Conservation (phyloP, 441 rosid genomes). For the Erysimum pusillum region DNA sequence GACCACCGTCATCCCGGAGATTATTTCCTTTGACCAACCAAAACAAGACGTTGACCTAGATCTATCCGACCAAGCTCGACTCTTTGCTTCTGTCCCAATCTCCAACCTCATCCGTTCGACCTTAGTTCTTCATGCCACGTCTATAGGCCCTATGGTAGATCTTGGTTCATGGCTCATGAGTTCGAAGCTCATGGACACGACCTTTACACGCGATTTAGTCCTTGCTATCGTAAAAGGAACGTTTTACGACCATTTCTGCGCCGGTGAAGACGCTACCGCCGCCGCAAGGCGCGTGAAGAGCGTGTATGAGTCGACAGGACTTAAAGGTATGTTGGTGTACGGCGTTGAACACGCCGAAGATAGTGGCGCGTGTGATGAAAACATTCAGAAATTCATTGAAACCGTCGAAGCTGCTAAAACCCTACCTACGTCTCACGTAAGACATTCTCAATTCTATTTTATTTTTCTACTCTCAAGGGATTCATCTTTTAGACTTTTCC, state of each 20-base stretch:
- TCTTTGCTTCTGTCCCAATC: slow-evolving; percentile 59
- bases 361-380: slow-evolving; percentile 62
- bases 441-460: slow-evolving; percentile 26
- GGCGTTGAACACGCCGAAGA: slow-evolving; percentile 76
- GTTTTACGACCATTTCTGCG: slow-evolving; percentile 83
- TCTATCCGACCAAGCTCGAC: slow-evolving; percentile 57
- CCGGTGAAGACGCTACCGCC: slow-evolving; percentile 62
- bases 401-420: slow-evolving; percentile 64
- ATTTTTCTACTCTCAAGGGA: neutral
- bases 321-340: slow-evolving; percentile 76
- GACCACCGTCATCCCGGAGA: slow-evolving; percentile 36
- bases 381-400: slow-evolving; percentile 60
- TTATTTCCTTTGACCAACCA: slow-evolving; percentile 29
- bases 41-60: slow-evolving; percentile 52
- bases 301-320: slow-evolving; percentile 58
- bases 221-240: slow-evolving; percentile 53
- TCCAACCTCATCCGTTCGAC: slow-evolving; percentile 64
- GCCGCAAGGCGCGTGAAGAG: slow-evolving; percentile 52
- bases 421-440: slow-evolving; percentile 73
- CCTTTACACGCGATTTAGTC: slow-evolving; percentile 51
- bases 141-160: slow-evolving; percentile 70
- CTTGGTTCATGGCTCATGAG: slow-evolving; percentile 76
- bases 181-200: slow-evolving; percentile 61
- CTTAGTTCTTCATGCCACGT: slow-evolving; percentile 60
- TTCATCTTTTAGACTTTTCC: neutral